These are phyloP conservation scores for Phytophthora aleatoria DNA, from an alignment of 352 stramenopile genomes.

Conservation along the genomic window DNA sequence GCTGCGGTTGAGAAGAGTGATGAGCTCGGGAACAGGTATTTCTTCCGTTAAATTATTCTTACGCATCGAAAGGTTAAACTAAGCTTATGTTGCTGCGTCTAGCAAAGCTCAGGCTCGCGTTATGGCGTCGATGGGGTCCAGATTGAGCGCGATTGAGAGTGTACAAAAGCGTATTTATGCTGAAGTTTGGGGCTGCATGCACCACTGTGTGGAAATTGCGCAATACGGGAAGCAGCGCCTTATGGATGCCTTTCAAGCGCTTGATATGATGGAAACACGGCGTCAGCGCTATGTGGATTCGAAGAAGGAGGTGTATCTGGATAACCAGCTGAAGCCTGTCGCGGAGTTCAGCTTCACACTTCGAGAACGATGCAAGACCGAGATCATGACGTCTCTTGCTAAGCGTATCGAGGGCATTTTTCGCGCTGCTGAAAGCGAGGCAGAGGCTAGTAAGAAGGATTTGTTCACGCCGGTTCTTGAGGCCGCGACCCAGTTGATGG, in stretches of 20 bases:
- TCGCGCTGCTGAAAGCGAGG: slow-evolving; percentile 54
- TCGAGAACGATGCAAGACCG: slow-evolving; percentile 61
- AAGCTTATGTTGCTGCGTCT: slow-evolving; percentile 1
- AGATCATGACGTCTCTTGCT: slow-evolving; percentile 63
- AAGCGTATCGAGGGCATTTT: slow-evolving; percentile 72
- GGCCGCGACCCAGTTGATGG: slow-evolving; percentile 72
- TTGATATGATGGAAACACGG: slow-evolving; percentile 77
- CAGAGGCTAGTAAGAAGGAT: slow-evolving; percentile 54
- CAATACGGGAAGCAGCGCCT: slow-evolving; percentile 77
- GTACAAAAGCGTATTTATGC: slow-evolving; percentile 66
- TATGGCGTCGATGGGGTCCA: slow-evolving; percentile 69
- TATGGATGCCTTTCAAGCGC: slow-evolving; percentile 68
- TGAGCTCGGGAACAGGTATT: slow-evolving; percentile 71
- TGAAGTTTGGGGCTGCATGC: slow-evolving; percentile 80
- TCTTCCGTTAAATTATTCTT: neutral
- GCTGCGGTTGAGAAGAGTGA: slow-evolving; percentile 68
- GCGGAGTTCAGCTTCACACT: slow-evolving; percentile 51
- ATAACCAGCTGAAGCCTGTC: slow-evolving; percentile 61
- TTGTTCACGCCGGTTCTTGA: slow-evolving; percentile 64
- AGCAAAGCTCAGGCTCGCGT: slow-evolving; percentile 74
- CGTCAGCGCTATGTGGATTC: slow-evolving; percentile 53
- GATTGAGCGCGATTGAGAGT: slow-evolving; percentile 63
- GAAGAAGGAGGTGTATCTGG: slow-evolving; percentile 66
- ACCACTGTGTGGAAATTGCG: slow-evolving; percentile 84
- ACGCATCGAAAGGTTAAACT: neutral